These are phyloP conservation scores for Hymenoscyphus scutula DNA, from an alignment of 2,329 filamentous ascomycete species.

Conservation along the genomic window DNA sequence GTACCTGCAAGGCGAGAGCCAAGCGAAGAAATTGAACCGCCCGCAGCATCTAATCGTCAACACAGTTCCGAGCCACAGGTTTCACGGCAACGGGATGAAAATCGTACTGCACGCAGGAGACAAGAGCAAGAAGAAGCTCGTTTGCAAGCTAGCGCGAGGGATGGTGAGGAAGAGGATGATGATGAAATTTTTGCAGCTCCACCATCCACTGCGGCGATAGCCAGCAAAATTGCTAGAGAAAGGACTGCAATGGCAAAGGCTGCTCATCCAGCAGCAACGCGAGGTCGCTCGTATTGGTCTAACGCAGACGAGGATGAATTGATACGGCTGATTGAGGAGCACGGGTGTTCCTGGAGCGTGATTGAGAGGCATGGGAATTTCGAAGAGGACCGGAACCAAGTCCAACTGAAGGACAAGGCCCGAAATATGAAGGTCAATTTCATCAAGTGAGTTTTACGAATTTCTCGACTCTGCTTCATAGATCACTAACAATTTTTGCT, in stretches of 20 bases:
- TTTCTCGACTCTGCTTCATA: neutral
- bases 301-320: conserved; percentile 43
- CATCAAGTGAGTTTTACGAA: conserved; percentile 40
- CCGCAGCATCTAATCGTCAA: neutral
- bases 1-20: conserved; percentile 1
- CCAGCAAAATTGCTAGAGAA: conserved; percentile 14
- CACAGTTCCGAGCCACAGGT: neutral
- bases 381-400: conserved; percentile 41
- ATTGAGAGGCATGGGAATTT: conserved; percentile 43
- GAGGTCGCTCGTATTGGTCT: conserved; percentile 37
- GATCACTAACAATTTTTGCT: neutral
- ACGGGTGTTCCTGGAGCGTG: conserved; percentile 45
- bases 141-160: conserved; percentile 6
- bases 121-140: conserved; percentile 4
- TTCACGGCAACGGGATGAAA: conserved; percentile 4
- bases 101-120: conserved; percentile 17
- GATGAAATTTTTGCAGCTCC: conserved; percentile 13
- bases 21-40: neutral
- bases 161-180: conserved; percentile 7
- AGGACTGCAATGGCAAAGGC: neutral
- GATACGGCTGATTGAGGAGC: conserved; percentile 46
- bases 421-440: conserved; percentile 50
- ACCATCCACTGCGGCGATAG: conserved; percentile 15
- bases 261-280: neutral
- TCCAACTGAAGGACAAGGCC: conserved; percentile 54